Base-by-base conservation (phyloP, 176 grass and related monocot genomes). In the Oropetium thomaeum region DNA sequence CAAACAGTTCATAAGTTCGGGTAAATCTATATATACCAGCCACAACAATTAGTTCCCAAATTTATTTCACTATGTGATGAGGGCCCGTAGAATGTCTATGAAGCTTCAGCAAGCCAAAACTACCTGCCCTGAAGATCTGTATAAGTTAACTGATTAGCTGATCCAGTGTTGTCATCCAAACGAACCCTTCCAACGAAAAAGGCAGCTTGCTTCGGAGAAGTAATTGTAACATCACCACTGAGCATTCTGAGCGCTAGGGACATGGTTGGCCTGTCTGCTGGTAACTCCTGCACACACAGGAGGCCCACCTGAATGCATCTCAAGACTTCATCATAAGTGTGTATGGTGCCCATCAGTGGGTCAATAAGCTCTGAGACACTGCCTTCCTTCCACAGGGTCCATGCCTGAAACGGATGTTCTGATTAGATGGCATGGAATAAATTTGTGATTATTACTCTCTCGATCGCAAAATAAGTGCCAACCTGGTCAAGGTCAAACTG, bases 261-360 rank as follows among this genome's bases (percentile, higher is more conserved):
- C 82, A 93, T 88, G 34, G 79, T 69, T 14, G 91, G 91, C 76
- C 91, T 90, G 14, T 90, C 91, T 22, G 40, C 42, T 16, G 91
- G 84, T 28, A 87, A 25, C 31, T 90, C 91, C 81, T 90, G 91
- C 55, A 90, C 91, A 19, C 91, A 93, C 49, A 93, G 73, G 52
- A 93, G 88, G 19, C 91, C 91, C 62, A 90, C 88, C 52, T 88
- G 87, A 68, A 93, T 76, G 79, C 85, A 90, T 23, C 84, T 90
- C 42, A 64, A 45, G 19, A 71, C 83, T 83, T 88, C 84, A 0
- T 82, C 68, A 1, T 65, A 47, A 35, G 74, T 59, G 37, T 62
- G 71, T 1, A 30, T 63, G 15, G 76, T 67, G 5, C 72, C 70
- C 77, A 94, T 90, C 2, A 77, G 72, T 35, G 87, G 62, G 69